phyloP scores from a whole-genome alignment of 768 basidiomycete species.

The Ramaria sp. region DNA sequence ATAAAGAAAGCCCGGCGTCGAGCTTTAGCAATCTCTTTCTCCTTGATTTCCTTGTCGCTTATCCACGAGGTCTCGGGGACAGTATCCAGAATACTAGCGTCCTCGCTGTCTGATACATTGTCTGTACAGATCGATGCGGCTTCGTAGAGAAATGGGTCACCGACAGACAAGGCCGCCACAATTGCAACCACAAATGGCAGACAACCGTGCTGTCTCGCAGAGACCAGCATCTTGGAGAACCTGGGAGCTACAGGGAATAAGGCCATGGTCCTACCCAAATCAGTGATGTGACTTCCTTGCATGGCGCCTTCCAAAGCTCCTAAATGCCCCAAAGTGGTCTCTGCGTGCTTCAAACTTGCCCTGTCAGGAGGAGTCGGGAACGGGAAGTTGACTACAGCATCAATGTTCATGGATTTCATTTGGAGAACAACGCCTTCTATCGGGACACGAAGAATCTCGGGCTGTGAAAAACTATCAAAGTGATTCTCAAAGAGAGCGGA shows the following conservation, averaged over 20 bases:
- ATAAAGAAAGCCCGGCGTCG: slow-evolving; percentile 74
- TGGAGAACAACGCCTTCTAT: slow-evolving; percentile 95
- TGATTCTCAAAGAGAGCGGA: slow-evolving; percentile 90
- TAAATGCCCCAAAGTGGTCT: slow-evolving; percentile 67
- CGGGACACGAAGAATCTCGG: slow-evolving; percentile 91
- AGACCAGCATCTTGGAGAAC: slow-evolving; percentile 92
- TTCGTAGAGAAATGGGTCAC: slow-evolving; percentile 82
- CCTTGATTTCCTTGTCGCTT: slow-evolving; percentile 33
- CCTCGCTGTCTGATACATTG: slow-evolving; percentile 33
- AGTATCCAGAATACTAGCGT: slow-evolving; percentile 26
- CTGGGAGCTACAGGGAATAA: slow-evolving; percentile 89
- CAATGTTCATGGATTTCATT: slow-evolving; percentile 99
- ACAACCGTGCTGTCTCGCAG: slow-evolving; percentile 77
- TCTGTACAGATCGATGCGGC: slow-evolving; percentile 17
- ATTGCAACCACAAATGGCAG: slow-evolving; percentile 86
- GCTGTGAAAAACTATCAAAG: slow-evolving; percentile 76
- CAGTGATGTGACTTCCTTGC: slow-evolving; percentile 60
- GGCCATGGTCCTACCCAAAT: slow-evolving; percentile 86
- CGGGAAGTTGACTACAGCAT: slow-evolving; percentile 92
- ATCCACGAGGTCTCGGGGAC: slow-evolving; percentile 31
- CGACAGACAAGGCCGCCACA: slow-evolving; percentile 85
- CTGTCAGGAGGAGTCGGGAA: slow-evolving; percentile 95
- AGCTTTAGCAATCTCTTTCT: slow-evolving; percentile 46
- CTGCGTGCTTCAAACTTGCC: slow-evolving; percentile 62
- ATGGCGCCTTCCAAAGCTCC: slow-evolving; percentile 56